Percentiles rank a stretch among this genome's conserved stretches.
phyloP scores from a whole-genome alignment of 257 asterid genomes.

The Nicotiana tabacum region DNA sequence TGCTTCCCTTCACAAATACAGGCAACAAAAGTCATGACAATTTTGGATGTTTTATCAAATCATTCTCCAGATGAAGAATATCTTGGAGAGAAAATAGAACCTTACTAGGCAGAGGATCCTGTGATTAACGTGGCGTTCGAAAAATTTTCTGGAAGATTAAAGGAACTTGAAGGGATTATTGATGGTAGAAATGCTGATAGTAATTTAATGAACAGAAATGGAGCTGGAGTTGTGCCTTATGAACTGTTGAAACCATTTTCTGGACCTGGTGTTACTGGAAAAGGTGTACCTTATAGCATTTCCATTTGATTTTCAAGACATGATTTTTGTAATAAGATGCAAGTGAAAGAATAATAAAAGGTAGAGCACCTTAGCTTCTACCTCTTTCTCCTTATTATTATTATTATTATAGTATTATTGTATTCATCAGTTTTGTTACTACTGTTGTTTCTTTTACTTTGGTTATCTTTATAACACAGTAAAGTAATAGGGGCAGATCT shows the following conservation, averaged over 20 bases:
- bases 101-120: slow-evolving; percentile 38
- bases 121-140: slow-evolving; percentile 44
- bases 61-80: slow-evolving; percentile 90
- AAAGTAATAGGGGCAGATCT: too few relatives aligned
- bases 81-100: slow-evolving; percentile 34
- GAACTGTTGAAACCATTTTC: slow-evolving; percentile 70
- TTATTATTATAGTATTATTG: too few relatives aligned
- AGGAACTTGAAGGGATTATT: slow-evolving; percentile 41
- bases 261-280: slow-evolving; percentile 60
- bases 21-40: slow-evolving; percentile 42
- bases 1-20: slow-evolving; percentile 66
- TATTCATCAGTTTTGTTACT: too few relatives aligned
- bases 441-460: too few relatives aligned
- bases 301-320: slow-evolving; percentile 42
- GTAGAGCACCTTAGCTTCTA: too few relatives aligned
- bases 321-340: background rate
- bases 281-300: slow-evolving; percentile 76
- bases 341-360: background rate
- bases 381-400: too few relatives aligned
- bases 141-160: slow-evolving; percentile 34
- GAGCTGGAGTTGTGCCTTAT: slow-evolving; percentile 79
- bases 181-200: slow-evolving; percentile 24
- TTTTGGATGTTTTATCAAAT: slow-evolving; percentile 56
- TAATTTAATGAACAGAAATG: slow-evolving; percentile 39
- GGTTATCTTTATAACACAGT: too few relatives aligned